Evolutionary conservation across 2,329 filamentous ascomycete species (phyloP).

Genomic region (Dactylellina sp.): DNA sequence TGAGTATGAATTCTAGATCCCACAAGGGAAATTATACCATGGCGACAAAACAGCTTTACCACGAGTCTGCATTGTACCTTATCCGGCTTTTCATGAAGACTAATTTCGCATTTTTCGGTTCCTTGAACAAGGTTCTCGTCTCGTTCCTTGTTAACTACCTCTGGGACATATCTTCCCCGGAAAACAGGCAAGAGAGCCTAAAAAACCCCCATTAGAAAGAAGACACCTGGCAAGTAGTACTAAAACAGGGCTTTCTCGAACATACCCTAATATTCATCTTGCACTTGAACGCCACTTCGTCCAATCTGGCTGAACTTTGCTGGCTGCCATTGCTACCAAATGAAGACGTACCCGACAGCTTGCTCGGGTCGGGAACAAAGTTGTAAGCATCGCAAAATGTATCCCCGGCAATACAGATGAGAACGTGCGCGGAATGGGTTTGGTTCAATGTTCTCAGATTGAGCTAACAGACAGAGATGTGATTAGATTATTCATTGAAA

Average conservation of each 20-base stretch:
- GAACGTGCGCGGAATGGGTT: conserved; percentile 47
- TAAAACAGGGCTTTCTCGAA: too few relatives aligned
- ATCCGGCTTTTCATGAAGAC: conserved; percentile 66
- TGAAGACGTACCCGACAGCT: conserved; percentile 8
- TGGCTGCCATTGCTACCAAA: conserved; percentile 48
- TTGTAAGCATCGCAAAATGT: conserved; percentile 52
- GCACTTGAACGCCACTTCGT: conserved; percentile 45
- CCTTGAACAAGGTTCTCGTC: conserved; percentile 61
- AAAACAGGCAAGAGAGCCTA: conserved; percentile 67
- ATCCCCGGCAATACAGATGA: conserved; percentile 48
- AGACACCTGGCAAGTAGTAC: neutral
- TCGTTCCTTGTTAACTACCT: conserved; percentile 65
- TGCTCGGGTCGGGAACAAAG: conserved; percentile 43
- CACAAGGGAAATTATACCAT: conserved; percentile 61
- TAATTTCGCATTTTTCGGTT: conserved; percentile 69
- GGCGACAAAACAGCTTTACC: conserved; percentile 68
- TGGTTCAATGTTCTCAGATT: conserved; percentile 49
- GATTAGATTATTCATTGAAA: too few relatives aligned
- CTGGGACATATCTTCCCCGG: conserved; percentile 66
- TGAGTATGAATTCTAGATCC: neutral
- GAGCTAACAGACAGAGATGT: conserved; percentile 11
- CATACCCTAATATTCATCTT: conserved; percentile 49
- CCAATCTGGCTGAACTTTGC: conserved; percentile 16
- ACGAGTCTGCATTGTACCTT: conserved; percentile 68
- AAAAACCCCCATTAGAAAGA: neutral